These are phyloP conservation scores for Candida cerambycidarum DNA, from an alignment of 805 yeast species.

Conservation along the genomic window DNA sequence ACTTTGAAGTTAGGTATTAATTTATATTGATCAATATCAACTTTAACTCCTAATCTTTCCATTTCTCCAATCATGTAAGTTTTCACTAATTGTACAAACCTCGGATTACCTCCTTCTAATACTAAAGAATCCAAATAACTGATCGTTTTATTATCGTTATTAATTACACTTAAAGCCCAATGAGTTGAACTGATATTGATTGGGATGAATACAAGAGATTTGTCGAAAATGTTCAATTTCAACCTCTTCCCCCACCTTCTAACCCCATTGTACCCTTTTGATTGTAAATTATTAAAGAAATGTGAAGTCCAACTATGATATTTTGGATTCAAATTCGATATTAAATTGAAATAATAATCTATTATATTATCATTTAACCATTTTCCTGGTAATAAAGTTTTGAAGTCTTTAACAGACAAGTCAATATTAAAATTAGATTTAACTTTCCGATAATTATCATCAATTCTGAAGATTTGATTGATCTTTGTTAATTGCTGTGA, in stretches of 20 bases:
- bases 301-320: constrained; percentile 83
- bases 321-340: constrained; percentile 42
- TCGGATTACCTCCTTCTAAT: constrained; percentile 42
- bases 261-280: constrained; percentile 65
- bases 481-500: constrained; percentile 15
- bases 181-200: constrained; percentile 82
- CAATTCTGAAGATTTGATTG: constrained; percentile 13
- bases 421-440: constrained; percentile 45
- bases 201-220: constrained; percentile 75
- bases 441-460: constrained; percentile 10
- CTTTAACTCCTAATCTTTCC: constrained; percentile 38
- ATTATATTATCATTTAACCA: constrained; percentile 95
- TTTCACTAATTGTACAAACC: constrained; percentile 44
- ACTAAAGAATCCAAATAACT: constrained; percentile 75
- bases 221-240: constrained; percentile 49
- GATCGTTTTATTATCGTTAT: constrained; percentile 58
- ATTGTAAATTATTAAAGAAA: constrained; percentile 71
- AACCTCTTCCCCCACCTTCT: constrained; percentile 28
- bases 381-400: constrained; percentile 62
- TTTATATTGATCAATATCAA: constrained; percentile 22
- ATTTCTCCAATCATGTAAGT: constrained; percentile 72
- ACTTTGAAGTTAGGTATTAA: constrained; percentile 34
- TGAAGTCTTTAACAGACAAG: constrained; percentile 62
- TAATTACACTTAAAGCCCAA: constrained; percentile 87
- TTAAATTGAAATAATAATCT: constrained; percentile 69